phyloP scores from a whole-genome alignment of 2,329 filamentous ascomycete species.

The Apiospora arundinis region DNA sequence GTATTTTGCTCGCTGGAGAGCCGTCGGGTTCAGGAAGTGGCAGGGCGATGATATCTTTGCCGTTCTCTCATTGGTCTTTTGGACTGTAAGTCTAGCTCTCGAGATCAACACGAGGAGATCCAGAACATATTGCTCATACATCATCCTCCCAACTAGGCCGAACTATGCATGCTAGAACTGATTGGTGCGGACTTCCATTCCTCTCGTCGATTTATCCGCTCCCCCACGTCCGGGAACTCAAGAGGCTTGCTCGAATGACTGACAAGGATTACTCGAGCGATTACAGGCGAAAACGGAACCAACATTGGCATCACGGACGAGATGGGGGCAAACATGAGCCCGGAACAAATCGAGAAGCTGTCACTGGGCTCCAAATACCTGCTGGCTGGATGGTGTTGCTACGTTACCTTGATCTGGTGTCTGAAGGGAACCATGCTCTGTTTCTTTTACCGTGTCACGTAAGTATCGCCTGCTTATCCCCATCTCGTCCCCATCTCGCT shows the following conservation, averaged over 20 bases:
- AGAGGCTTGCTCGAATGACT: neutral
- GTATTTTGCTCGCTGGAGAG: slow-evolving; percentile 45
- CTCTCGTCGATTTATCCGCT: neutral
- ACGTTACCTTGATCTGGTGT: slow-evolving; percentile 49
- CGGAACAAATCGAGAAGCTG: slow-evolving; percentile 36
- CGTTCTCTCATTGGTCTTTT: slow-evolving; percentile 43
- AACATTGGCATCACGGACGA: slow-evolving; percentile 45
- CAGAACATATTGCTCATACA: neutral
- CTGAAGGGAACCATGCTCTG: slow-evolving; percentile 52
- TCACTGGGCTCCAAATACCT: slow-evolving; percentile 39
- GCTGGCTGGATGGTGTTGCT: slow-evolving; percentile 47
- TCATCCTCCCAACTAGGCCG: neutral
- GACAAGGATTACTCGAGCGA: neutral
- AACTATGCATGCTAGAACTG: slow-evolving; percentile 15
- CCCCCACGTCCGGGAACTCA: neutral
- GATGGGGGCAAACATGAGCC: slow-evolving; percentile 38
- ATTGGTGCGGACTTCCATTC: neutral
- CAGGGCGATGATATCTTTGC: slow-evolving; percentile 52
- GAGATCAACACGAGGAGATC: neutral
- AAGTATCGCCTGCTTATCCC: slow-evolving; percentile 26
- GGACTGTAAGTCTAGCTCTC: slow-evolving; percentile 40
- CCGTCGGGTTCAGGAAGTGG: slow-evolving; percentile 47
- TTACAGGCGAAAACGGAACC: slow-evolving; percentile 44
- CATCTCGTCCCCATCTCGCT: neutral
- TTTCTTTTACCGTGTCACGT: slow-evolving; percentile 51